Conservation (phyloP, 2,329 filamentous ascomycete species). For the Exserohilum turcica region DNA sequence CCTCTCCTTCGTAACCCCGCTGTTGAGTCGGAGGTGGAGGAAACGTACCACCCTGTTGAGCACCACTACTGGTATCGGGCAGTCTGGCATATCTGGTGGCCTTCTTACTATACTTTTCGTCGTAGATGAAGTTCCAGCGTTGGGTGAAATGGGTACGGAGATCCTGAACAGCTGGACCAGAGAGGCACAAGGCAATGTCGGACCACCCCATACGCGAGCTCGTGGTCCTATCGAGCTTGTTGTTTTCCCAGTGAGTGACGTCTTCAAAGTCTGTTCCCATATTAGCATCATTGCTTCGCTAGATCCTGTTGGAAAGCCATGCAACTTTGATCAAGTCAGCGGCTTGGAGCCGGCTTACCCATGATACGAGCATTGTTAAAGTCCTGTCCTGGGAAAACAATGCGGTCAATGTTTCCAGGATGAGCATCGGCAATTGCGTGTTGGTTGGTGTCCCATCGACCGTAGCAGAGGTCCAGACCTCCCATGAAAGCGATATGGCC, state of each 20-base stretch:
- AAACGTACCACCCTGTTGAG: constrained; percentile 49
- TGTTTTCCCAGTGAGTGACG: constrained; percentile 78
- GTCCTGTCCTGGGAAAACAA: constrained; percentile 87
- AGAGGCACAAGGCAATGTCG: constrained; percentile 78
- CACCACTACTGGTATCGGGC: constrained; percentile 34
- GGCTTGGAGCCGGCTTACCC: constrained; percentile 54
- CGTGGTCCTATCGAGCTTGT: constrained; percentile 80
- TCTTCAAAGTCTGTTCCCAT: constrained; percentile 66
- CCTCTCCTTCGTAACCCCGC: constrained; percentile 41
- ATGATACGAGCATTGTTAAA: constrained; percentile 87
- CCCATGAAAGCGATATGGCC: constrained; percentile 86
- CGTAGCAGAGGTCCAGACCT: constrained; percentile 83
- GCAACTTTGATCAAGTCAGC: not conserved
- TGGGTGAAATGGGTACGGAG: constrained; percentile 79
- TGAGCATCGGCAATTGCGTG: constrained; percentile 86
- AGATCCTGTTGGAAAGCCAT: not conserved
- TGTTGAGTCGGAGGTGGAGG: constrained; percentile 48
- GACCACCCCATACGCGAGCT: constrained; percentile 92
- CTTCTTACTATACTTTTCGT: constrained; percentile 74
- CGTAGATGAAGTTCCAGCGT: constrained; percentile 89
- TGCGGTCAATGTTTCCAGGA: constrained; percentile 73
- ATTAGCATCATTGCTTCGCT: constrained; percentile 19
- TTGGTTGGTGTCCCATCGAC: constrained; percentile 84
- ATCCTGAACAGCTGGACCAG: constrained; percentile 75
- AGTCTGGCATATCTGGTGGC: constrained; percentile 55